A percentile compares a stretch with the other conserved stretches of the same genome.
Conservation (phyloP, 2,329 filamentous ascomycete genomes). For the Fusarium sp. region DNA sequence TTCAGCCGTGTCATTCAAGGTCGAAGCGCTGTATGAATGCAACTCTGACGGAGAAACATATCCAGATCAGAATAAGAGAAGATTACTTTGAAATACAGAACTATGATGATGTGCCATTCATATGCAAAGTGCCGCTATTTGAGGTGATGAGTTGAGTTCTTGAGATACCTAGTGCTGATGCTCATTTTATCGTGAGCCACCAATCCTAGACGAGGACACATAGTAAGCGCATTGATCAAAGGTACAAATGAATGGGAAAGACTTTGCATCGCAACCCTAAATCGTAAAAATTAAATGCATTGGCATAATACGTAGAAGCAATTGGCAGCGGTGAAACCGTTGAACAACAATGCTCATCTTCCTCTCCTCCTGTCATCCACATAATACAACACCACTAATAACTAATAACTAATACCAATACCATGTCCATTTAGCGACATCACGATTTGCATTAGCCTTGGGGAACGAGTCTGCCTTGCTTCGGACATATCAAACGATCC, state of each 20-base stretch:
- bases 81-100: background rate
- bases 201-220: slow-evolving; percentile 33
- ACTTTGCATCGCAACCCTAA: background rate
- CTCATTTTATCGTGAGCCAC: slow-evolving; percentile 28
- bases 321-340: background rate
- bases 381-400: slow-evolving; percentile 7
- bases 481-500: slow-evolving; percentile 23
- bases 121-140: slow-evolving; percentile 29
- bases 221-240: background rate
- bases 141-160: slow-evolving; percentile 7
- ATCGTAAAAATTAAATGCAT: background rate
- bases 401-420: slow-evolving; percentile 1
- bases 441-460: slow-evolving; percentile 20
- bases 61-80: background rate
- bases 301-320: background rate
- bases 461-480: slow-evolving; percentile 22
- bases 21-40: background rate
- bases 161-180: slow-evolving; percentile 35
- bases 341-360: slow-evolving; percentile 1
- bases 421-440: slow-evolving; percentile 24
- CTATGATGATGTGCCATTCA: background rate
- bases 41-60: background rate
- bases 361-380: slow-evolving; percentile 1
- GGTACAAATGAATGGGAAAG: background rate
- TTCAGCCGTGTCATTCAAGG: background rate